Base-by-base conservation (phyloP, 805 yeast species). In the Sugiyamaella boreocaroliniensis region DNA sequence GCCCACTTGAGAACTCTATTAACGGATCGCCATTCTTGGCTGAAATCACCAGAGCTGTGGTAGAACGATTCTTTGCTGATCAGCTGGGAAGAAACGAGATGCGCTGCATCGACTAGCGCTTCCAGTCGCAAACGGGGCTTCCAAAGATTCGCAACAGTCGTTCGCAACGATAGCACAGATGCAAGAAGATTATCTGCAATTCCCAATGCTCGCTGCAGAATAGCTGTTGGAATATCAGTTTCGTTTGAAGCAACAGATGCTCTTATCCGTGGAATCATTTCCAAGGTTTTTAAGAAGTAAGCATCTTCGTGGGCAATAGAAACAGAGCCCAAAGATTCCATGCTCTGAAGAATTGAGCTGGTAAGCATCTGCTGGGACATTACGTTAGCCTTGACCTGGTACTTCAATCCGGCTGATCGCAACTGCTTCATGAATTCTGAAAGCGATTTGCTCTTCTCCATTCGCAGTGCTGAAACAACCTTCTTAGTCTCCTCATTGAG, bases 341-440 rank as follows among this genome's bases (percentile, higher is more conserved):
- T 68, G 32, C 74, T 73, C 0, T 86, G 77, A 42, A 93, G 67
- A 11, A 92, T 76, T 16, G 76, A 66, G 44, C 83, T 83, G 6
- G 86, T 78, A 1, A 86, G 77, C 0, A 79, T 71, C 66, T 87
- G 88, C 2, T 77, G 68, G 22, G 75, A 76, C 49, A 79, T 77
- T n/a, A 83, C 79, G 56, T 86, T 89, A 5, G 83, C 75, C 53
- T 84, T 81, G 37, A 83, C 74, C 22, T 78, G 78, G 2, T 82
- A 71, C 59, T 81, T 85, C 58, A 93, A 68, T 1, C 99, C 99
- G 64, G 87, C 80, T 53, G 82, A 71, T 64, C 81, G 79, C 50
- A 92, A 70, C 58, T 87, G 93, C 56, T 82, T 81, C 55, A 93
- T 69, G 0, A 89, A 78, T 53, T 83, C 88, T 68, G 93, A 85